Evolutionary conservation across 2,329 filamentous ascomycete genomes (phyloP), one percentile per base, ranked within the genome.

Genomic region (Sporothrix protearum): DNA sequence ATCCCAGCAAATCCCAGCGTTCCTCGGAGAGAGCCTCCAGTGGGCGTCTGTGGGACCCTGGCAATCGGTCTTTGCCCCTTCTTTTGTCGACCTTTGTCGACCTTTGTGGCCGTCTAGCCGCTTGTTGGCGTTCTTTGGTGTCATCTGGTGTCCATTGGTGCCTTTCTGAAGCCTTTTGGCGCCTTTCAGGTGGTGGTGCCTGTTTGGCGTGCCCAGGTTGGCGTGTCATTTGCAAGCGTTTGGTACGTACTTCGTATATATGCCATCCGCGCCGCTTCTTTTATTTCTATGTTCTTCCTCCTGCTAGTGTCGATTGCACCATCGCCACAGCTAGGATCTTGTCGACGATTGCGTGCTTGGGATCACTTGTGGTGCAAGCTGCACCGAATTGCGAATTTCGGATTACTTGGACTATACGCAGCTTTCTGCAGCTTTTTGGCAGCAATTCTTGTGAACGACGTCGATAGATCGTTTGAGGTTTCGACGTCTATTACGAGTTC

Each of bases 281-380:
- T 53, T 28, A n/a, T 3, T 42, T 70, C 42, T 64, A n/a, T 33
- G 33, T 45, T 55, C 25, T 63, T 33, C 55, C 45, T 42, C n/a
- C n/a, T 51, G 51, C 55, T 71, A 71, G 71, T 73, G 71, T 70
- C 68, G 42, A 73, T 73, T 73, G 71, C 71, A 71, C 69, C 71
- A 73, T 73, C 71, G 69, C 63, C 33, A 59, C 47, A 9, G 9
- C 28, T 28, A 30, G 25, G 39, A 47, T 45, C 63, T 47, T 33
- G 22, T 47, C 47, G 22, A 57, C 68, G 47, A 72, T 74, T 72
- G 73, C 72, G 72, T 73, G 72, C 69, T 73, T 28, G 36, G 7
- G 33, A 47, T 39, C 51, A 14, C 16, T 45, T 71, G 70, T 74
- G 71, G 70, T 73, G 71, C 71, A 73, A 74, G 64, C 25, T 67